Percentiles rank a stretch among this genome's conserved stretches.
Evolutionary conservation across 176 grass and related monocot species (phyloP).

Genomic region (Oryza nivara): DNA sequence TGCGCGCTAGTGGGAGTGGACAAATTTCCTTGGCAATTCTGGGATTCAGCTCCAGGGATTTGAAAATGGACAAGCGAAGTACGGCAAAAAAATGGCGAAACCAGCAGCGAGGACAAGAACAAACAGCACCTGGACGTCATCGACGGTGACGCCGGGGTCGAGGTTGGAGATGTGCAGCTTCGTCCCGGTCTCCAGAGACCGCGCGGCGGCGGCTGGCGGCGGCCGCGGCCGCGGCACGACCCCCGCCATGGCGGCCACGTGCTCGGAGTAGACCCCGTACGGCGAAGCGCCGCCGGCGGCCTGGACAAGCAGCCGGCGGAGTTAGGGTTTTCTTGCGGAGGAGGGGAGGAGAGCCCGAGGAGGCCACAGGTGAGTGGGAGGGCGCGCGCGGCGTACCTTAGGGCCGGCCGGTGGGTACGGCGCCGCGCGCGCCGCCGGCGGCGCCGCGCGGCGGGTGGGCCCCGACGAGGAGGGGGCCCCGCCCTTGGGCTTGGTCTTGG

Average conservation of each 20-base stretch:
- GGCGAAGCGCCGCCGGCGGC: conserved; percentile 23
- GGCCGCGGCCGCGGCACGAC: conserved; percentile 12
- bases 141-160: conserved; percentile 44
- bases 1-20: not conserved
- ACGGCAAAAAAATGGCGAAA: not conserved
- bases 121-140: conserved; percentile 55
- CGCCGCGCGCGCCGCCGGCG: conserved; percentile 27
- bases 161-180: conserved; percentile 66
- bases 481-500: conserved; percentile 49
- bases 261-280: conserved; percentile 59
- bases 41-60: not conserved
- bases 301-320: conserved; percentile 27
- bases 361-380: conserved; percentile 1
- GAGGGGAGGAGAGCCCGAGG: not conserved
- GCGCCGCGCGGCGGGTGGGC: conserved; percentile 48
- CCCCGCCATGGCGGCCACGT: conserved; percentile 42
- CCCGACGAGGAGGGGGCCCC: conserved; percentile 40
- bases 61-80: not conserved
- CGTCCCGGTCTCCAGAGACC: conserved; percentile 51
- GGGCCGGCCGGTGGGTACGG: conserved; percentile 34
- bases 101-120: conserved; percentile 15
- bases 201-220: not conserved
- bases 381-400: conserved; percentile 44
- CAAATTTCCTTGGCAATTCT: not conserved
- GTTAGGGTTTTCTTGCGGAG: conserved; percentile 50